A percentile compares a stretch with the other conserved stretches of the same genome.
Conservation (phyloP, 768 basidiomycete genomes). For the Naganishia antarctica region DNA sequence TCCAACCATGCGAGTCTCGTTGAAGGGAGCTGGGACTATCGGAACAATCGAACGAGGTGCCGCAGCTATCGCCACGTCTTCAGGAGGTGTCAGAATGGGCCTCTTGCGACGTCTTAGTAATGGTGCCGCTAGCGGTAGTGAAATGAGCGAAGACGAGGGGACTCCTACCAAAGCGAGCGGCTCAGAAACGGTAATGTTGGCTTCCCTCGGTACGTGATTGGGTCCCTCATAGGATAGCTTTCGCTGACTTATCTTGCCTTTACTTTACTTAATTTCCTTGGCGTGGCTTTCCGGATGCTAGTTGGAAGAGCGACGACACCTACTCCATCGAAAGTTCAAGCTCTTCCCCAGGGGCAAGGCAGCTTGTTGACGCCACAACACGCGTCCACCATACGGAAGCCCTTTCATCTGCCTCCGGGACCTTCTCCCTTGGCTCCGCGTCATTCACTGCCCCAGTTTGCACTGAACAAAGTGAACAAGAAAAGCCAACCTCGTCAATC, state of each 20-base stretch:
- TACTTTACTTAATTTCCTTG: no score
- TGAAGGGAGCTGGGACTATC: slow-evolving; percentile 14
- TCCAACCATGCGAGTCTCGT: slow-evolving; percentile 38
- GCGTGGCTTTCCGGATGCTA: no score
- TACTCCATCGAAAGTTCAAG: slow-evolving; percentile 21
- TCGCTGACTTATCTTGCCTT: neutral
- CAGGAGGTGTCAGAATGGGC: slow-evolving; percentile 32
- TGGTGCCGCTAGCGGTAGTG: slow-evolving; percentile 30
- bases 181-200: slow-evolving; percentile 15
- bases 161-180: slow-evolving; percentile 41
- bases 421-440: slow-evolving; percentile 23
- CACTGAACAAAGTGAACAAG: slow-evolving; percentile 25
- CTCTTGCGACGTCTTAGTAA: slow-evolving; percentile 37
- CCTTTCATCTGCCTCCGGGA: slow-evolving; percentile 10
- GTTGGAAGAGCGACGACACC: slow-evolving; percentile 20
- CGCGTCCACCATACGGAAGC: neutral
- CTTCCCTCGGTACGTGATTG: no score
- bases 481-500: slow-evolving; percentile 33
- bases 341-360: neutral
- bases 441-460: slow-evolving; percentile 33
- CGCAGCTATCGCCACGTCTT: slow-evolving; percentile 9
- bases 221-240: no score
- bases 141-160: slow-evolving; percentile 42
- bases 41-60: slow-evolving; percentile 6
- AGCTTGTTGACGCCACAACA: slow-evolving; percentile 11